Evolutionary conservation across 768 basidiomycete species (phyloP).

Genomic region (Kwoniella dendrophila): DNA sequence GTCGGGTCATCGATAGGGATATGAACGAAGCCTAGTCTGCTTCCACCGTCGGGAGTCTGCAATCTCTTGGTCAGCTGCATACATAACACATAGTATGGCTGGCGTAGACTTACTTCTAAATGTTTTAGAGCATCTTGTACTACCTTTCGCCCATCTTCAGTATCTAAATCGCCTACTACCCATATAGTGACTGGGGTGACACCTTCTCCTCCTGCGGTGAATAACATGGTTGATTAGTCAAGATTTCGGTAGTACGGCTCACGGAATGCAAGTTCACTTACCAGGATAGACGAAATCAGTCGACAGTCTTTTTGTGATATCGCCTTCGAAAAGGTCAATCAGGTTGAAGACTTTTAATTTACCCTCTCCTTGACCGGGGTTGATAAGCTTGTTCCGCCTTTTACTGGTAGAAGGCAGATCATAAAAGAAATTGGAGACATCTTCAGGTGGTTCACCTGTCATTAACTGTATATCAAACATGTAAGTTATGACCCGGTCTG

Average conservation of each 20-base stretch:
- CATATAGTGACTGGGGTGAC: constrained; percentile 58
- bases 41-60: constrained; percentile 34
- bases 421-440: constrained; percentile 79
- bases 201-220: constrained; percentile 20
- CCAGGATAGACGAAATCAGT: constrained; percentile 68
- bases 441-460: constrained; percentile 36
- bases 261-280: constrained; percentile 55
- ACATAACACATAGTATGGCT: no score
- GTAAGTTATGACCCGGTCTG: constrained; percentile 57
- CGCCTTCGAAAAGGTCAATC: constrained; percentile 60
- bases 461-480: constrained; percentile 56
- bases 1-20: constrained; percentile 61
- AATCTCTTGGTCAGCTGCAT: constrained; percentile 1
- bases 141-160: constrained; percentile 63
- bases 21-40: constrained; percentile 75
- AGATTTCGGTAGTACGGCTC: not conserved
- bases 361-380: constrained; percentile 61
- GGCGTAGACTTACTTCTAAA: constrained; percentile 60
- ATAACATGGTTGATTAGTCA: not conserved
- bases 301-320: constrained; percentile 50
- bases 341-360: constrained; percentile 64
- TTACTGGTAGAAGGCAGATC: constrained; percentile 73
- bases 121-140: constrained; percentile 69
- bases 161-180: constrained; percentile 78
- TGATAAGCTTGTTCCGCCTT: constrained; percentile 76